These are phyloP conservation scores for Sequoia sempervirens DNA, from an alignment of 75 land plant genomes.

Conservation along the genomic window DNA sequence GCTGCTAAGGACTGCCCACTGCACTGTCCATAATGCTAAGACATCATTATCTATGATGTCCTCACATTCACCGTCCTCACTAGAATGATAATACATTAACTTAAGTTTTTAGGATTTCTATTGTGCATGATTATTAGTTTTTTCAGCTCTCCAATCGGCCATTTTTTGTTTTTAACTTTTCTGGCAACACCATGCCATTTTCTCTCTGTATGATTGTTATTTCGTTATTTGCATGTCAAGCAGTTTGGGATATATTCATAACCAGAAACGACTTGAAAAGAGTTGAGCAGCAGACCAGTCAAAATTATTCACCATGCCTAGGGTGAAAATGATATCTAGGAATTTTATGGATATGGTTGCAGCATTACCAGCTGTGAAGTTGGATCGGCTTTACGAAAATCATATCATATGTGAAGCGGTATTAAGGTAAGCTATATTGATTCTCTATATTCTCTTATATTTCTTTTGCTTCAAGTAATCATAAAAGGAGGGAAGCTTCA, in stretches of 20 bases:
- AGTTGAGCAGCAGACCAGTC: too few species aligned
- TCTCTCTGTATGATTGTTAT: not conserved
- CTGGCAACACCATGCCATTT: not conserved
- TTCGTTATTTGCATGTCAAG: not conserved
- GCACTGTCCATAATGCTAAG: too few species aligned
- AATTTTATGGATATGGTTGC: slow-evolving; percentile 99
- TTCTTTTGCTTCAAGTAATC: not conserved
- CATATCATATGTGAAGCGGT: slow-evolving; percentile 95
- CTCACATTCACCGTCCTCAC: not conserved
- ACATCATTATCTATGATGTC: too few species aligned
- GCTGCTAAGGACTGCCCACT: too few species aligned
- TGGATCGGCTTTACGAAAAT: slow-evolving; percentile 80
- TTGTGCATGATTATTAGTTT: not conserved
- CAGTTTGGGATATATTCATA: not conserved
- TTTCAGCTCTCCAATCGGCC: not conserved
- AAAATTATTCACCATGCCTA: slow-evolving; percentile 51
- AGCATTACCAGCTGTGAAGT: slow-evolving; percentile 70
- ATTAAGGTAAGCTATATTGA: slow-evolving; percentile 45
- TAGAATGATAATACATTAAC: not conserved
- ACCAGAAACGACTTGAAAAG: not conserved
- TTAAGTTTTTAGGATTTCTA: not conserved
- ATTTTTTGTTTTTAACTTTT: not conserved
- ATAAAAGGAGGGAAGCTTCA: not conserved
- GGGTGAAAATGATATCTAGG: slow-evolving; percentile 70
- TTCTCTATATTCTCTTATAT: not conserved